Evolutionary conservation across 2,329 filamentous ascomycete genomes (phyloP).

Genomic region (Talaromyces sp.): DNA sequence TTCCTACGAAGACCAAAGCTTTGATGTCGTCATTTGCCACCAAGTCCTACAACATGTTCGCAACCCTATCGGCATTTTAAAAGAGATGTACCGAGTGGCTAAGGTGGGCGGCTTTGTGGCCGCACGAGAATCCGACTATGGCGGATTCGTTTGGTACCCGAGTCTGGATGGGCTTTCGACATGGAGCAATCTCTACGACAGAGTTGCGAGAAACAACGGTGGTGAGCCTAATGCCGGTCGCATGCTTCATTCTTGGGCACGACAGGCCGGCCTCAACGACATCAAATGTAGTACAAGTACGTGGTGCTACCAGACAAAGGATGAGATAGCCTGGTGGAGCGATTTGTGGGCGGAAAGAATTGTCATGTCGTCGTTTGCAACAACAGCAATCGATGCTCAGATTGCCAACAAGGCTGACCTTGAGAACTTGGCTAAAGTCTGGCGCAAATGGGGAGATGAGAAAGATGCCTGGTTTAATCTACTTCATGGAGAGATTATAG

Average conservation of each 20-base stretch:
- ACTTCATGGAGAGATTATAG: constrained; percentile 15
- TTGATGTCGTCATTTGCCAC: constrained; percentile 60
- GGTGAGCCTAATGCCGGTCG: constrained; percentile 23
- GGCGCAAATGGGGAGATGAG: constrained; percentile 14
- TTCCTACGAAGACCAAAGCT: constrained; percentile 43
- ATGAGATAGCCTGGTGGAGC: constrained; percentile 18
- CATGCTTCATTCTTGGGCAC: constrained; percentile 26
- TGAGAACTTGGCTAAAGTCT: constrained; percentile 2
- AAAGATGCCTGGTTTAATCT: constrained; percentile 17
- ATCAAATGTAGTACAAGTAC: constrained; percentile 21
- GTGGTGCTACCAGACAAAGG: constrained; percentile 17
- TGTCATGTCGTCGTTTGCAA: constrained; percentile 10
- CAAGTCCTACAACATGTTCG: constrained; percentile 58
- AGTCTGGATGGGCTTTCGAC: constrained; percentile 25
- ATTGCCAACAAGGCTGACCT: constrained; percentile 12
- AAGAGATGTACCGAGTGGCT: constrained; percentile 55
- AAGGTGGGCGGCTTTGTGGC: constrained; percentile 55
- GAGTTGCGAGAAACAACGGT: constrained; percentile 19
- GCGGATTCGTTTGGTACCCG: constrained; percentile 34
- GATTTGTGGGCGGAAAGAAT: constrained; percentile 14
- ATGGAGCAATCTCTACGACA: constrained; percentile 26
- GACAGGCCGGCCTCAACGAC: constrained; percentile 25
- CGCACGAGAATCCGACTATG: constrained; percentile 37
- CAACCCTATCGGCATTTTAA: constrained; percentile 50
- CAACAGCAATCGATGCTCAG: constrained; percentile 13